Evolutionary conservation across 768 basidiomycete genomes (phyloP), one percentile per base, ranked within the genome.

Genomic region (Lanmaoa pseudosensibilis): DNA sequence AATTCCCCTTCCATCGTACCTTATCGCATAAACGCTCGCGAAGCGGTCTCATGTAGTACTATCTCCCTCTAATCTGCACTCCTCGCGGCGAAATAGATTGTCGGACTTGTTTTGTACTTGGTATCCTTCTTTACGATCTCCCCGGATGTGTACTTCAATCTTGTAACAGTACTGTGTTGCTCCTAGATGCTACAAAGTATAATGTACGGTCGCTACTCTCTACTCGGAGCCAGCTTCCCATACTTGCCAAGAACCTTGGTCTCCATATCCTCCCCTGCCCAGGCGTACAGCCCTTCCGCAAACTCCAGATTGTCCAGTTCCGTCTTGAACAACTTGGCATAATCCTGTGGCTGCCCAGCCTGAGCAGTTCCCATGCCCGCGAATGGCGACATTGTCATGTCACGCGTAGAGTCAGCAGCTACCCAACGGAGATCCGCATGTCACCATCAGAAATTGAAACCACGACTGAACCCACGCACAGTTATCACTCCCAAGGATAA

Each of bases 281-380:
- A 98, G 21, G 74, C 72, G 70, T 96, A 94, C 58, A 90, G 70
- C 33, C 92, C 92, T 66, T 94, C 88, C 0, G 94, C 84, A 64
- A 98, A 88, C 61, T 93, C 90, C 19, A 99, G 82, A 72, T 97
- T 96, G 72, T 98, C 96, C 59, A 79, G 80, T 73, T 99, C 97
- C 7, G 86, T 85, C 63, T 91, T 90, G 80, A 94, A 94, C 39
- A 98, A 71, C 70, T 98, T 98, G 65, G 76, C 80, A 72, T 82
- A 94, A 69, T 98, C 96, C 67, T 94, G 93, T 44, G 85, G 83
- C 46, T 83, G 88, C 27, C 72, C 73, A 15, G 80, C 78, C 12
- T 77, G 70, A 10, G 77, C 73, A 16, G 77, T 75, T 25, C 77
- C 78, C 39, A 78, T 76, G 8, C 71, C 73, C 18, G 83, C 85